These are phyloP conservation scores for Lasiodiplodia theobromae DNA, from an alignment of 2,329 filamentous ascomycete species.

Conservation along the genomic window DNA sequence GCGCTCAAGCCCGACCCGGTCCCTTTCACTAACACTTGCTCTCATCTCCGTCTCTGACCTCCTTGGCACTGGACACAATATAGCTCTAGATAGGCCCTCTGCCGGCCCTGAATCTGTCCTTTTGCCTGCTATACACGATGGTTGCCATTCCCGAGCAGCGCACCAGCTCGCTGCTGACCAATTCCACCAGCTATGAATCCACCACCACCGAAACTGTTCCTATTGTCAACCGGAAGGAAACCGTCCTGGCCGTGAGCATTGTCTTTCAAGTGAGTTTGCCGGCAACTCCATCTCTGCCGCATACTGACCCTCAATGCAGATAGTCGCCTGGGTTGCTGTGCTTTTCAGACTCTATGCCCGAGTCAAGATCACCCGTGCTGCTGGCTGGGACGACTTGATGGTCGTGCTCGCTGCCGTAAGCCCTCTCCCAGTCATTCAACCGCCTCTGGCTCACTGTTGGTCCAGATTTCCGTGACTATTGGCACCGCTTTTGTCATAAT, in stretches of 20 bases:
- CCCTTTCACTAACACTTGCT: neutral
- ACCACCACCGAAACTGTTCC: neutral
- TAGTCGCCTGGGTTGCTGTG: constrained; percentile 39
- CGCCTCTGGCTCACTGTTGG: neutral
- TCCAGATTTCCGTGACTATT: constrained; percentile 36
- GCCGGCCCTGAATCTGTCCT: neutral
- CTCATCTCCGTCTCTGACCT: constrained; percentile 7
- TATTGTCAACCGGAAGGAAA: constrained; percentile 12
- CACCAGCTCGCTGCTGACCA: neutral
- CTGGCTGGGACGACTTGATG: constrained; percentile 47
- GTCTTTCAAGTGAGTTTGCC: constrained; percentile 5
- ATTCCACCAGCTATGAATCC: neutral
- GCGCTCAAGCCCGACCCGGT: neutral
- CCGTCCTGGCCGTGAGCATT: constrained; percentile 21
- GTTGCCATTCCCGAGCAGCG: neutral
- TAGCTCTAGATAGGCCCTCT: neutral
- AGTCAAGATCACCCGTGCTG: constrained; percentile 36
- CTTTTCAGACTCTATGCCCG: constrained; percentile 43
- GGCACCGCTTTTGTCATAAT: constrained; percentile 42
- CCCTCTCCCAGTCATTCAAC: neutral
- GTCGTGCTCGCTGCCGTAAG: constrained; percentile 41
- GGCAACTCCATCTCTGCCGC: no score
- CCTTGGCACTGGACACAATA: constrained; percentile 1
- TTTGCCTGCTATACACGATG: constrained; percentile 10
- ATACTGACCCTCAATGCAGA: constrained; percentile 32